Base-by-base conservation (phyloP, 2,329 filamentous ascomycete genomes). In the Clarireedia paspali region DNA sequence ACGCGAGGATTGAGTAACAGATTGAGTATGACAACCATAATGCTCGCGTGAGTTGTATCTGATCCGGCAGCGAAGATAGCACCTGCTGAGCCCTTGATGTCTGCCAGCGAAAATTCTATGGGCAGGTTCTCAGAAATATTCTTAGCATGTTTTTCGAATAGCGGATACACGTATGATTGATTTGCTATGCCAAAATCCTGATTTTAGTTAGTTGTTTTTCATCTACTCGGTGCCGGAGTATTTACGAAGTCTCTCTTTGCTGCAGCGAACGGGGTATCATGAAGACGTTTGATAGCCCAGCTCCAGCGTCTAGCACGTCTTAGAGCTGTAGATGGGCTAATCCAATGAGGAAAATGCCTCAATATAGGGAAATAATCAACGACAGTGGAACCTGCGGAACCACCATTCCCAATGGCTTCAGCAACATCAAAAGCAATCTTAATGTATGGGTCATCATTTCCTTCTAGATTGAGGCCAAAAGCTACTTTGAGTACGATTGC, bases 11-110 rank as follows among this genome's bases (percentile, higher is more conserved):
- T 45, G 1, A 63, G 47, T n/a, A 65, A 42, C 23, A 64, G 23
- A 58, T 72, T 73, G 23, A 78, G 67, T 44, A 78, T 70, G 46
- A 70, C 73, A 5, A 73, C 68, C 5, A 74, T 63, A 42, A 74
- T 58, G 0, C 72, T 73, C 47, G 70, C 69, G 72, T 70, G 74
- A 3, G 74, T 77, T 12, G 58, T 64, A 39, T 65, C 56, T n/a
- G 48, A 46, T 9, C 76, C 76, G 10, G 76, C 76, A 27, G 75
- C 74, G 60, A 72, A 50, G 14, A 78, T 70, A 6, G 75, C 73
- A 1, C 72, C 75, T 1, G 74, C 72, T 2, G 75, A 75, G 9
- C 76, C 76, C 61, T 77, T 76, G 59, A 79, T 74, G 38, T 63
- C 61, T 4, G 55, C 55, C 17, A 57, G 24, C n/a, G 55, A 48